Conservation (phyloP, 495 filamentous ascomycete genomes). For the Neurospora sp. region DNA sequence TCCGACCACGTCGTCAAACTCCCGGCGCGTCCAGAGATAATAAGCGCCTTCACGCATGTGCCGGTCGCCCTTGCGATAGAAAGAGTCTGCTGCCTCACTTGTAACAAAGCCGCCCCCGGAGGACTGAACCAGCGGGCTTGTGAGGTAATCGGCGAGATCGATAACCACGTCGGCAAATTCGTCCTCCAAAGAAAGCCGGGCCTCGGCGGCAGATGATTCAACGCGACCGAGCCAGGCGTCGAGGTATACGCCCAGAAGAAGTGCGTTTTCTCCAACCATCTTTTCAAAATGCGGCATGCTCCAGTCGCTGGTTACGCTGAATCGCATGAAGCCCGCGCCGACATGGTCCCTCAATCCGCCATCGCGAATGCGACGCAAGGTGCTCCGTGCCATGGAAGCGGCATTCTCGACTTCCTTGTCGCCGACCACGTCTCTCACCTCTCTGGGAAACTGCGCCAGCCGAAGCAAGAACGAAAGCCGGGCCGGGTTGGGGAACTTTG, state of each 20-base stretch:
- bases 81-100: constrained; percentile 88
- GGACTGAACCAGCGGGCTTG: constrained; percentile 53
- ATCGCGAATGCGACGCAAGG: constrained; percentile 69
- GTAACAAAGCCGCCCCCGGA: constrained; percentile 72
- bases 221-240: constrained; percentile 73
- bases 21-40: constrained; percentile 88
- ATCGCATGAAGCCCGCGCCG: constrained; percentile 77
- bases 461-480: constrained; percentile 78
- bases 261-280: constrained; percentile 92
- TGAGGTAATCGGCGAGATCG: constrained; percentile 77
- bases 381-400: constrained; percentile 69
- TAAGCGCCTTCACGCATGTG: constrained; percentile 92
- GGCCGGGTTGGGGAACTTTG: constrained; percentile 86
- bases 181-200: constrained; percentile 5
- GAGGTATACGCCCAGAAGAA: constrained; percentile 75
- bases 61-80: constrained; percentile 57
- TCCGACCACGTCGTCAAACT: constrained; percentile 70
- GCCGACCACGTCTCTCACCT: constrained; percentile 78
- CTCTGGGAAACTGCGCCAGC: constrained; percentile 57
- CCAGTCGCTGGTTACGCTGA: constrained; percentile 88
- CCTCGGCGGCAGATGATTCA: constrained; percentile 26
- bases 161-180: constrained; percentile 73
- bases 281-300: constrained; percentile 94
- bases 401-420: constrained; percentile 66
- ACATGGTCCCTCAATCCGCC: constrained; percentile 90